Evolutionary conservation across 2,329 filamentous ascomycete species (phyloP), one percentile per base, ranked within the genome.

Genomic region (Diaporthe longicolla): DNA sequence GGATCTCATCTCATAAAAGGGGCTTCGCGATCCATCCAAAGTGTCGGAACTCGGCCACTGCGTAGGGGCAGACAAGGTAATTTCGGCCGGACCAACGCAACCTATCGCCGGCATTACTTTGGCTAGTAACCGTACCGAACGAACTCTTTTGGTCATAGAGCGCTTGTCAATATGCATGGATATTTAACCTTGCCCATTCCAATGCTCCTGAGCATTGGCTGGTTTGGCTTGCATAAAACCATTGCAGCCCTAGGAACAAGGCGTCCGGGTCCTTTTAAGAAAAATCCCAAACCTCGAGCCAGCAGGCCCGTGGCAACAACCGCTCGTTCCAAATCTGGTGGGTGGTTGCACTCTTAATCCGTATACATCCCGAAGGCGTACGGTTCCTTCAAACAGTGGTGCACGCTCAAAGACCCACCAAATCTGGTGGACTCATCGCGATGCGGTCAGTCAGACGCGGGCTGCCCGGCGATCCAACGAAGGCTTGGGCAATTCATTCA

Each of bases 1-100:
- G 69, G 57, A 63, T 71, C 57, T 52, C 58, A 71, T 54, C 26
- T 61, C 24, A 43, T 52, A n/a, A 63, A 63, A 71, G 55, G 69
- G 57, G 57, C 69, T 40, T 15, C n/a, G 21, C 45, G 45, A 66
- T 52, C 63, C 45, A 66, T 66, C 45, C 7, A n/a, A 19, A 26
- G 29, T 19, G 45, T 29, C 69, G 69, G 48, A 54, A 24, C 57
- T 63, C 57, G 58, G 58, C 26, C 58, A 13, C 24, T 24, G 58
- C 24, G 37, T 26, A 43, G 55, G 55, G 45, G 69, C 45, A 9
- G 26, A 24, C 17, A 21, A n/a, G 63, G 7, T 52, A 52, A 66
- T 52, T 66, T 50, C 21, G 52, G 26, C 29, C 10, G 21, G 45
- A 52, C 63, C 29, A 66, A 13, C 45, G 24, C 29, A 19, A 52